A percentile compares a stretch with the other conserved stretches of the same genome.
Evolutionary conservation across 768 basidiomycete species (phyloP).

Genomic region (Lentinula sp.): DNA sequence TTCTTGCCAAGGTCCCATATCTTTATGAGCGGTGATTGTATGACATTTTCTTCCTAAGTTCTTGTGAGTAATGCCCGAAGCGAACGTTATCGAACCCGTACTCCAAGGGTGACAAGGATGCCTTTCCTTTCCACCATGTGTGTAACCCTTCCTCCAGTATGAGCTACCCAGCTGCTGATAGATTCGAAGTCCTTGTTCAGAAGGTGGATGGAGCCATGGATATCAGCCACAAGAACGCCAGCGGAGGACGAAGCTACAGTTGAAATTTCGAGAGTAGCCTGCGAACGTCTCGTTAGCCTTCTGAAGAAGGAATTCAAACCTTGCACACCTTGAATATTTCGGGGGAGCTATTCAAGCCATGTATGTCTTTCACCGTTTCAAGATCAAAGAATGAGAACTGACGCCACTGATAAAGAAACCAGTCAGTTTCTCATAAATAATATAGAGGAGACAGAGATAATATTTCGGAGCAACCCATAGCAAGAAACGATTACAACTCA

Average conservation of each 20-base stretch:
- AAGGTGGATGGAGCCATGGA: constrained; percentile 77
- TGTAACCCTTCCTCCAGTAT: constrained; percentile 73
- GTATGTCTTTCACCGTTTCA: constrained; percentile 67
- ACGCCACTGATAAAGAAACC: constrained; percentile 50
- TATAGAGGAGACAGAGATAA: neutral
- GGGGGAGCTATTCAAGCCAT: constrained; percentile 70
- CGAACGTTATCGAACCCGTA: constrained; percentile 29
- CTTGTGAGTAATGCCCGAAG: neutral
- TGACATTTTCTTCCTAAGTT: constrained; percentile 66
- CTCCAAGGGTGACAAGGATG: constrained; percentile 84
- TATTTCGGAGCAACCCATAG: neutral
- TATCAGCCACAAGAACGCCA: constrained; percentile 76
- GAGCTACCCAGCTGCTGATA: constrained; percentile 70
- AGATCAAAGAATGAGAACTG: constrained; percentile 90
- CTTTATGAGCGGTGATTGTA: constrained; percentile 67
- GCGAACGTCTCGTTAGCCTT: constrained; percentile 5
- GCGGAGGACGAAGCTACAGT: constrained; percentile 54
- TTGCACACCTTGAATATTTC: constrained; percentile 67
- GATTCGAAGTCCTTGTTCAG: constrained; percentile 72
- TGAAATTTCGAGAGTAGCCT: constrained; percentile 72
- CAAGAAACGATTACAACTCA: constrained; percentile 8
- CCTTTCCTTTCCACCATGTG: constrained; percentile 82
- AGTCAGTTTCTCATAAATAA: neutral
- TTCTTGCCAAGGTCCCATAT: constrained; percentile 81
- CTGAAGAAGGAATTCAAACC: neutral